Conservation (phyloP, 345 rosid genomes). For the Noccaea bulbosa region DNA sequence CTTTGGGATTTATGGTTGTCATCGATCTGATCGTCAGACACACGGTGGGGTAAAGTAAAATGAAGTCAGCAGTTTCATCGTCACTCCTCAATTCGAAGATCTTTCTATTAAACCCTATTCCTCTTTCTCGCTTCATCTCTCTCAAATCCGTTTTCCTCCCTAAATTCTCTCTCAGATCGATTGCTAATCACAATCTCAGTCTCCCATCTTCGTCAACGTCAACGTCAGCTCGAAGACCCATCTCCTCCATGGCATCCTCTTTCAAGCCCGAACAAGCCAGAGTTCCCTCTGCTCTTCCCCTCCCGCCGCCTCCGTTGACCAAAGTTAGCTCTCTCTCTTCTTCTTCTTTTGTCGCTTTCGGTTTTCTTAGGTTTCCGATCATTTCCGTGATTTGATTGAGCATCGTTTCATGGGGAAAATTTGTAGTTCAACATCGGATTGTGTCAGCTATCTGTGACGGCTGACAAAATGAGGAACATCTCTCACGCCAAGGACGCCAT, state of each 20-base stretch:
- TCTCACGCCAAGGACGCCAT: constrained; percentile 68
- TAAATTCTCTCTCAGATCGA: constrained; percentile 23
- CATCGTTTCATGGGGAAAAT: constrained; percentile 1
- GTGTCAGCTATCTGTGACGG: constrained; percentile 77
- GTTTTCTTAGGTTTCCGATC: not conserved
- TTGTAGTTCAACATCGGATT: constrained; percentile 78
- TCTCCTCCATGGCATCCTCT: constrained; percentile 60
- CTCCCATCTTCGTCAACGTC: constrained; percentile 33
- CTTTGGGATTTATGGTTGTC: not conserved
- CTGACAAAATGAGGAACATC: constrained; percentile 80
- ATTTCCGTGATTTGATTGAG: constrained; percentile 5
- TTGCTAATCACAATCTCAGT: constrained; percentile 13
- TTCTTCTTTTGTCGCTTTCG: not conserved
- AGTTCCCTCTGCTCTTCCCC: constrained; percentile 73
- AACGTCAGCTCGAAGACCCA: constrained; percentile 34
- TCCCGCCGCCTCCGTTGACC: constrained; percentile 71
- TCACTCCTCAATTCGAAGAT: constrained; percentile 48
- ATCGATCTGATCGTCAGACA: constrained; percentile 2
- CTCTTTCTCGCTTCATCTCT: constrained; percentile 30
- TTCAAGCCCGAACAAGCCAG: constrained; percentile 84
- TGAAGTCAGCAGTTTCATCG: constrained; percentile 58
- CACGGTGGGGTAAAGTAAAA: constrained; percentile 31
- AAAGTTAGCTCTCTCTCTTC: constrained; percentile 49
- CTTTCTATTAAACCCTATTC: constrained; percentile 39
- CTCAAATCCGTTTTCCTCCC: constrained; percentile 29